Base-by-base conservation (phyloP, 208 protist species). In the Leptomonas pyrrhocoris region DNA sequence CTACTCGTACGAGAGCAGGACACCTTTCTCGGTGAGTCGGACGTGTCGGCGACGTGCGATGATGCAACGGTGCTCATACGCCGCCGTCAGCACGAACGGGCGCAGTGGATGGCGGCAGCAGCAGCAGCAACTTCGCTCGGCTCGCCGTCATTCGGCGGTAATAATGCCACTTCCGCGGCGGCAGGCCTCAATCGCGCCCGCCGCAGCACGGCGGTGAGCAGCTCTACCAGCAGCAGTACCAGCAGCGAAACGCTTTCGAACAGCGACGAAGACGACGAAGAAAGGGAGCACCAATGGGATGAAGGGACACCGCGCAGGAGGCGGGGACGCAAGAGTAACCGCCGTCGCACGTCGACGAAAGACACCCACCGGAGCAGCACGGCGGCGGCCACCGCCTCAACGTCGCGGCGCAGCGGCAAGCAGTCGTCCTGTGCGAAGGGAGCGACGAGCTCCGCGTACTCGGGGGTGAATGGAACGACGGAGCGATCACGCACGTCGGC, bases 41-140 rank as follows among this genome's bases (percentile, higher is more conserved):
- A 81, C 42, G 70, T 73, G 1, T 80, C 64, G 31, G 71, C 80
- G 36, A 81, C 80, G 18, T 85, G 80, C 55, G 80, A 81, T 50
- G 62, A 53, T n/a, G 58, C 65, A 18, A 82, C 72, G 12, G 72
- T 74, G 49, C 49, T 75, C 0, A 65, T 77, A 13, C 75, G 76
- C 1, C 58, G 68, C 3, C 79, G 69, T 15, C 68, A 80, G 45
- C 73, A 79, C 48, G 60, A 73, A 46, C 73, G 61, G 25, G 66
- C 61, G 21, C 75, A 66, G 75, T 71, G 68, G 68, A 70, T 80
- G 68, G 67, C 68, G 4, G 43, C 43, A n/a, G 16, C 43, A n/a
- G n/a, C n/a, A n/a, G n/a, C n/a, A n/a, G n/a, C n/a, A n/a, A n/a
- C n/a, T n/a, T n/a, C n/a, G n/a, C n/a, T n/a, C n/a, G n/a, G n/a